These are phyloP conservation scores for Crucihimalaya himalaica DNA, from an alignment of 345 rosid genomes.

Conservation along the genomic window DNA sequence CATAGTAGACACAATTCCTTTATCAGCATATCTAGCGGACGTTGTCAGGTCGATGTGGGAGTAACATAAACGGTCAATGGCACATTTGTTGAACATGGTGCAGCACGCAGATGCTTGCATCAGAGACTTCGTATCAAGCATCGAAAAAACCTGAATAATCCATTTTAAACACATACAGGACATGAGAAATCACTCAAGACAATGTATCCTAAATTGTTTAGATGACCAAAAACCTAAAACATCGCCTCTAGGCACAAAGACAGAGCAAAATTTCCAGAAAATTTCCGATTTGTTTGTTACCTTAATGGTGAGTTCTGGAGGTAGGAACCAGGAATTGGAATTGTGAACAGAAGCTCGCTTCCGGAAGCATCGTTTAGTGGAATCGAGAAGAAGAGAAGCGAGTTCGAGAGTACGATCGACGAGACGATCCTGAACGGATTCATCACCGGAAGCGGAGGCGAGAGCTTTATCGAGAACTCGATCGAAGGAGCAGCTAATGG, in stretches of 20 bases:
- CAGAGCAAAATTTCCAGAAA: neutral
- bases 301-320: slow-evolving; percentile 80
- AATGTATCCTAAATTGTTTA: neutral
- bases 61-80: slow-evolving; percentile 82
- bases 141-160: slow-evolving; percentile 65
- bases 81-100: slow-evolving; percentile 79
- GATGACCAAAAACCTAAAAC: too few species aligned
- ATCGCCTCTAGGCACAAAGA: neutral
- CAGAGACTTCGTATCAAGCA: slow-evolving; percentile 83
- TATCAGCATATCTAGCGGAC: slow-evolving; percentile 62
- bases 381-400: slow-evolving; percentile 61
- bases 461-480: slow-evolving; percentile 59
- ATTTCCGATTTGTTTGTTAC: slow-evolving; percentile 35
- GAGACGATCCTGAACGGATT: slow-evolving; percentile 57
- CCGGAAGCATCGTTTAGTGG: slow-evolving; percentile 64
- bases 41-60: slow-evolving; percentile 73
- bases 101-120: slow-evolving; percentile 77
- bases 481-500: slow-evolving; percentile 62
- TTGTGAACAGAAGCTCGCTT: slow-evolving; percentile 72
- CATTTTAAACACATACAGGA: neutral
- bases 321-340: slow-evolving; percentile 66
- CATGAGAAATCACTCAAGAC: neutral
- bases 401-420: slow-evolving; percentile 63
- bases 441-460: slow-evolving; percentile 37
- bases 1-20: slow-evolving; percentile 75